Conservation (phyloP, 148 eudicot species). For the Vaccinium myrtillus region DNA sequence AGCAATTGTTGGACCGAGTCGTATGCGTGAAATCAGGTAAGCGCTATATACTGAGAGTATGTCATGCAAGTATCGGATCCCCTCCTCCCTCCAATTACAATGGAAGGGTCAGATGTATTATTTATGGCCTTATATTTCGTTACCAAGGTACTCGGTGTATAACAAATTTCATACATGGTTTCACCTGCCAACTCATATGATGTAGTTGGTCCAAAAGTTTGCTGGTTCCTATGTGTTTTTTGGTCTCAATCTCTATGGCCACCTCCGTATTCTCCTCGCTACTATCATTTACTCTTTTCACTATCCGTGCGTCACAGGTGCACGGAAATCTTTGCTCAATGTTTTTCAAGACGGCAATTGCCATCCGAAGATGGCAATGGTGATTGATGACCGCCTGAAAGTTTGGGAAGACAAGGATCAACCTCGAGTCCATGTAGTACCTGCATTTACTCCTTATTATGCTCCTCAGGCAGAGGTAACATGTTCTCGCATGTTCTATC, state of each 20-base stretch:
- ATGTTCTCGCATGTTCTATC: background rate
- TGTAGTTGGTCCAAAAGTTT: background rate
- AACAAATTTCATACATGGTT: background rate
- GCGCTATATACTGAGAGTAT: slow-evolving; percentile 10
- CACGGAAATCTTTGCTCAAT: slow-evolving; percentile 75
- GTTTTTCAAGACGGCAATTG: slow-evolving; percentile 82
- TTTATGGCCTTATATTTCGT: background rate
- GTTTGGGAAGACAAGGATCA: slow-evolving; percentile 99
- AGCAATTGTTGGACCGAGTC: slow-evolving; percentile 66
- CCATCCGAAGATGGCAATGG: slow-evolving; percentile 98
- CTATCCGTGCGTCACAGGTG: slow-evolving; percentile 38
- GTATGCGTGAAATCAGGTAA: slow-evolving; percentile 88
- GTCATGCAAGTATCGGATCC: background rate
- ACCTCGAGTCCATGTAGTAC: slow-evolving; percentile 93
- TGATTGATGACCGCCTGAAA: slow-evolving; percentile 87
- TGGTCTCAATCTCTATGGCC: background rate
- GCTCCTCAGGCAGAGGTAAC: slow-evolving; percentile 98
- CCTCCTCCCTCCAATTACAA: background rate
- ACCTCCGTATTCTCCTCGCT: background rate
- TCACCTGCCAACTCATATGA: background rate
- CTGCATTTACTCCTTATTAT: slow-evolving; percentile 92
- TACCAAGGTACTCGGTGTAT: background rate
- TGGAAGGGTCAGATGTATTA: background rate
- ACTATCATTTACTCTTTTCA: background rate
- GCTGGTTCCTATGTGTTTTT: background rate